These are phyloP conservation scores for Cytospora leucostoma DNA, from an alignment of 2,329 filamentous ascomycete genomes.

Conservation along the genomic window DNA sequence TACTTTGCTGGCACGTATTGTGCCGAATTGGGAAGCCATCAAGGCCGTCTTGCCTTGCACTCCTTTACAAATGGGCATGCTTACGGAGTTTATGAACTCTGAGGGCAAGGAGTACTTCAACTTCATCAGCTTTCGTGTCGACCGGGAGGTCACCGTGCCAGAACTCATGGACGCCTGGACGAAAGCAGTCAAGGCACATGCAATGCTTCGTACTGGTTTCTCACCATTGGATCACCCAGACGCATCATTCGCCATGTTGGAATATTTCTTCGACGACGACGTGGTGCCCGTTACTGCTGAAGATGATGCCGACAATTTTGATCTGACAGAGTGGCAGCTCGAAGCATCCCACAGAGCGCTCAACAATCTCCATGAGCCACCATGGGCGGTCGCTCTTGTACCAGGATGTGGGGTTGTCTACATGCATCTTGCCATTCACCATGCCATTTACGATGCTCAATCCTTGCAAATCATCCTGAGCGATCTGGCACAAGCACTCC, in stretches of 20 bases:
- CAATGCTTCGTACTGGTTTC: constrained; percentile 79
- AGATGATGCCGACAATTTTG: constrained; percentile 31
- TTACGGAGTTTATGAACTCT: constrained; percentile 72
- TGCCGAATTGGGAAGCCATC: constrained; percentile 39
- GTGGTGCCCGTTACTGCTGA: constrained; percentile 30
- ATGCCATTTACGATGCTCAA: constrained; percentile 83
- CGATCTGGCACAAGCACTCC: constrained; percentile 53
- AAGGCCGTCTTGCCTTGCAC: constrained; percentile 75
- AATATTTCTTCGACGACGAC: constrained; percentile 44
- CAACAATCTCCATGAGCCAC: constrained; percentile 51
- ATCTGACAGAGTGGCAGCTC: constrained; percentile 42
- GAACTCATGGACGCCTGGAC: constrained; percentile 62
- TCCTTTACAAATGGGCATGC: constrained; percentile 75
- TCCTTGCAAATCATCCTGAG: constrained; percentile 67
- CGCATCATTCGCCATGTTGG: constrained; percentile 73
- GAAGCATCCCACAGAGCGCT: constrained; percentile 40
- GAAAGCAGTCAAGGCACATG: constrained; percentile 54
- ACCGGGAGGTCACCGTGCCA: constrained; percentile 40
- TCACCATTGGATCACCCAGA: constrained; percentile 59
- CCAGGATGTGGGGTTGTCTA: constrained; percentile 29
- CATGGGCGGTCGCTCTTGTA: constrained; percentile 63
- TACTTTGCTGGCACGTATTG: constrained; percentile 33
- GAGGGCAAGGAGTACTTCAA: constrained; percentile 75
- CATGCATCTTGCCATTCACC: constrained; percentile 63
- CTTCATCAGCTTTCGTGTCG: constrained; percentile 57